Base-by-base conservation (phyloP, 495 filamentous ascomycete species). In the Penicillium paxilli region DNA sequence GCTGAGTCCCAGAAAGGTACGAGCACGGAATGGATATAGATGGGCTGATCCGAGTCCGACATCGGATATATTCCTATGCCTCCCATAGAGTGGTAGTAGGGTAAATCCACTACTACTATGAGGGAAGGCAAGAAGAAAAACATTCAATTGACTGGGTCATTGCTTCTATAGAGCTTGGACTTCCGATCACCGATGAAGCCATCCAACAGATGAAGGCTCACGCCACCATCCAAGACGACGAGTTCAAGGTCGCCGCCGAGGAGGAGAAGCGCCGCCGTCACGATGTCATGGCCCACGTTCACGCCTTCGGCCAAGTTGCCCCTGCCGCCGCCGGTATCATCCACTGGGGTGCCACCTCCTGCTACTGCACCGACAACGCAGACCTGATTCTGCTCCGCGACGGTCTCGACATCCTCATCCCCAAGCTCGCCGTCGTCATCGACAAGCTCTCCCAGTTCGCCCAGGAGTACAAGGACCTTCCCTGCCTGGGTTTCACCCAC, bases 241-340 rank as follows among this genome's bases (percentile, higher is more conserved):
- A 90, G 58, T 96, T 97, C 65, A 71, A 79, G 55, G 76, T 88
- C 54, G 89, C 90, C 26, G 82, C 80, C 5, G 85, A 83, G 53
- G 91, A 96, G 68, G 93, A 96, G 75, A 89, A 85, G 76, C 80
- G 79, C 44, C 75, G 90, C 45, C 72, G 90, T 44, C 84, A 84
- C 67, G 87, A 87, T 76, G 84, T 87, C 52, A 85, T 87, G 82
- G 79, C 80, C 52, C 87, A 91, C 69, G 87, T 92, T 37, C 83
- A 91, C 64, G 83, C 87, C 8, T 90, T 83, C 59, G 89, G 87
- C 2, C 71, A 80, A 62, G 82, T 79, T 45, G 90, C 90, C 9
- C 91, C 92, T 4, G 86, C 84, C 41, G 92, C 92, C 33, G 90
- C 89, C 17, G 90, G 89, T 19, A 90, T 93, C 65, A 95, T 96